phyloP scores from a whole-genome alignment of 208 protist species.

The Leishmania arabica region DNA sequence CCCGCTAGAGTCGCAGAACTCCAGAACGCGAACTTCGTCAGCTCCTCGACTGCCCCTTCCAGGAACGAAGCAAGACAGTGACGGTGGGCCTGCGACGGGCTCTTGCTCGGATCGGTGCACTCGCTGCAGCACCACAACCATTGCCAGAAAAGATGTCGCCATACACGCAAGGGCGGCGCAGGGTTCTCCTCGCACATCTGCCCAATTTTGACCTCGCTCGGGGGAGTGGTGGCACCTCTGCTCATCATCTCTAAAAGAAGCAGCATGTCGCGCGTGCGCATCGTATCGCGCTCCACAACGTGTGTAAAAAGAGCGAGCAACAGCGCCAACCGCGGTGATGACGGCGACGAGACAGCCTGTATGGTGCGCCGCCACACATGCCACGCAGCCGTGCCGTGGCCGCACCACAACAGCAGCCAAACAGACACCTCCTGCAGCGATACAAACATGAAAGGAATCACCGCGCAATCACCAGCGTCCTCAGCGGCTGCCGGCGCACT shows the following conservation, averaged over 20 bases:
- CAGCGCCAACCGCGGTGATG: conserved; percentile 27
- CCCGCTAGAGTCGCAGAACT: neutral
- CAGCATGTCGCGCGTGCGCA: conserved; percentile 43
- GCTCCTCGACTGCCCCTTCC: neutral
- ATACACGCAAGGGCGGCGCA: neutral
- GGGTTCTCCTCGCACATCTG: neutral
- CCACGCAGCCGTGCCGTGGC: conserved; percentile 8
- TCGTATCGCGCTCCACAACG: conserved; percentile 41
- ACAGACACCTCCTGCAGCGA: conserved; percentile 5
- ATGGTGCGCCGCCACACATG: conserved; percentile 6
- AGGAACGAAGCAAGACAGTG: neutral
- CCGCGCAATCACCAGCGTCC: neutral
- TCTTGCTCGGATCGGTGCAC: neutral
- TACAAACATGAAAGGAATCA: neutral
- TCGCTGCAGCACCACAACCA: conserved; percentile 19
- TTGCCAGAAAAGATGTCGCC: neutral
- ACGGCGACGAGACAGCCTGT: neutral
- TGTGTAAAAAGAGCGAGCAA: conserved; percentile 46
- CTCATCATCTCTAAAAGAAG: conserved; percentile 22
- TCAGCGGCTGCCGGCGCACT: neutral
- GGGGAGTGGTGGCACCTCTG: neutral
- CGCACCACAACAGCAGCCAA: conserved; percentile 14
- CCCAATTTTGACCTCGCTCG: neutral
- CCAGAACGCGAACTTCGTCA: neutral
- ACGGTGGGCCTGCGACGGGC: conserved; percentile 1